Conservation (phyloP, 192 early-diverging fungal species). For the Coemansia sp. region DNA sequence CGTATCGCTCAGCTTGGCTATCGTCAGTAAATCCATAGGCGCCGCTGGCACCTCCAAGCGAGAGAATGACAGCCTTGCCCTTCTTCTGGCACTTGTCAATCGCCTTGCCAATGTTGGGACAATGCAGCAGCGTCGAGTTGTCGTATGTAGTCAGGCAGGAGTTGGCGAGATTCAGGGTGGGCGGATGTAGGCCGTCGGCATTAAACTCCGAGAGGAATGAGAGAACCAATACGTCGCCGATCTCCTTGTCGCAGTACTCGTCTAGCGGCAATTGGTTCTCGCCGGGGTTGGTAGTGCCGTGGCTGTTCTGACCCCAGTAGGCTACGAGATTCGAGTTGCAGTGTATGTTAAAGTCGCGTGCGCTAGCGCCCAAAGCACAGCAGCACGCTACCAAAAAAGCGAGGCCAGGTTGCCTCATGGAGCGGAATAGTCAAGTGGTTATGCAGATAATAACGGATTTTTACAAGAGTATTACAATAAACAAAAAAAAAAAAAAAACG, state of each 20-base stretch:
- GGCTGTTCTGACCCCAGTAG: constrained; percentile 66
- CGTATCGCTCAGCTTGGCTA: constrained; percentile 61
- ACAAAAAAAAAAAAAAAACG: background rate
- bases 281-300: constrained; percentile 51
- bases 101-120: constrained; percentile 67
- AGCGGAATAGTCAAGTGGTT: background rate
- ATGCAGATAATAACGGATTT: background rate
- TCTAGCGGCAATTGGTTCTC: constrained; percentile 56
- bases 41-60: constrained; percentile 70
- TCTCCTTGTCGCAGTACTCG: constrained; percentile 61
- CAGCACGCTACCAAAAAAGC: constrained; percentile 20
- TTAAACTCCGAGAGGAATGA: constrained; percentile 72
- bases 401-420: constrained; percentile 26
- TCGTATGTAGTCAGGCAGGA: constrained; percentile 62
- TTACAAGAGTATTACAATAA: background rate
- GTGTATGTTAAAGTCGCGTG: constrained; percentile 53
- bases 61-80: constrained; percentile 74
- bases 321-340: constrained; percentile 59
- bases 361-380: constrained; percentile 11
- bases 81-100: constrained; percentile 70
- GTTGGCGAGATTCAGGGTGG: constrained; percentile 69
- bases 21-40: constrained; percentile 64
- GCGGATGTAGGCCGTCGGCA: constrained; percentile 57
- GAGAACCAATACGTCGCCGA: constrained; percentile 59
- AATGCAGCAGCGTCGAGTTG: constrained; percentile 67